These are phyloP conservation scores for Euphorbia celastroides DNA, from an alignment of 441 rosid species.

Conservation along the genomic window DNA sequence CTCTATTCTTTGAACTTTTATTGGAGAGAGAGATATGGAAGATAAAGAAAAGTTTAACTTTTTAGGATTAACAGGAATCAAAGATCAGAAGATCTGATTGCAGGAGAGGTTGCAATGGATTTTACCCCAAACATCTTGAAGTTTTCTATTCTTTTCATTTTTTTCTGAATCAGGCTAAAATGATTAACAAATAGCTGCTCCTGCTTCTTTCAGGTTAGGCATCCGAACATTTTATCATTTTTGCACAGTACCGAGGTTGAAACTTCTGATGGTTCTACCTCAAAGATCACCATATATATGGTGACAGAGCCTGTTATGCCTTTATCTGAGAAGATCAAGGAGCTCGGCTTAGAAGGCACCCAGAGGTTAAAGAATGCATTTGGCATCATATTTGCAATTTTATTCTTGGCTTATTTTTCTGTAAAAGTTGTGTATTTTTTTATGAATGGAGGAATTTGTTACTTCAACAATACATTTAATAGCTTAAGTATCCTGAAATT, in stretches of 20 bases:
- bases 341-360: slow-evolving; percentile 79
- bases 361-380: slow-evolving; percentile 53
- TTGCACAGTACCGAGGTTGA: slow-evolving; percentile 94
- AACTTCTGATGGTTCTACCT: slow-evolving; percentile 55
- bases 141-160: not conserved
- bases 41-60: not conserved
- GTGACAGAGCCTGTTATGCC: slow-evolving; percentile 99
- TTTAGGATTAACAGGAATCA: not conserved
- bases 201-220: slow-evolving; percentile 68
- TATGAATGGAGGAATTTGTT: not conserved
- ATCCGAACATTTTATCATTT: slow-evolving; percentile 92
- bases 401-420: not conserved
- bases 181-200: not conserved
- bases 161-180: not conserved
- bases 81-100: not conserved
- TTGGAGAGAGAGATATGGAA: not conserved
- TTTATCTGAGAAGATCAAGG: slow-evolving; percentile 83
- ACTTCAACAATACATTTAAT: not conserved
- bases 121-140: not conserved
- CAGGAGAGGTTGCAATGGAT: not conserved
- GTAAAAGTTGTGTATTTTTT: not conserved
- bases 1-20: not conserved
- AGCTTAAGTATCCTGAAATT: not conserved
- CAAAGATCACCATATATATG: slow-evolving; percentile 75
- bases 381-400: not conserved